phyloP scores from a whole-genome alignment of 169 alveolate species.

The Eimeria brunetti region DNA sequence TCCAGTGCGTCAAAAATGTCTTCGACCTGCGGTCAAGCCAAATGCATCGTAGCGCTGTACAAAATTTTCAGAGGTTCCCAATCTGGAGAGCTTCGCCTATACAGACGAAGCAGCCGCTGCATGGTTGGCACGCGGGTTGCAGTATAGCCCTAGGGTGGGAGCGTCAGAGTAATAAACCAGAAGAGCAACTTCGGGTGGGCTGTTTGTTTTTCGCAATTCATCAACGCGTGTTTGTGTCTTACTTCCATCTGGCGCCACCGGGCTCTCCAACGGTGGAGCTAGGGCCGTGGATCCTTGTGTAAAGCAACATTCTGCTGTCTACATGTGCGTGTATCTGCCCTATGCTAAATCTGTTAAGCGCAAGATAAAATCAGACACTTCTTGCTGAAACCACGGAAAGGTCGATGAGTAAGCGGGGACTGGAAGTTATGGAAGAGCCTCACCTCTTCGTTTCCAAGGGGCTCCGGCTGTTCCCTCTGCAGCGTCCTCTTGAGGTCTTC shows the following conservation, averaged over 20 bases:
- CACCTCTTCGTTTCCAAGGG: conserved; percentile 63
- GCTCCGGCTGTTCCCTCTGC: conserved; percentile 69
- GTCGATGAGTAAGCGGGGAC: background rate
- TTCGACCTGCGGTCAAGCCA: conserved; percentile 26
- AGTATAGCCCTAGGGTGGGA: background rate
- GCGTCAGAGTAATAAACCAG: background rate
- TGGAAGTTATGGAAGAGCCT: background rate
- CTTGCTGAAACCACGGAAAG: background rate
- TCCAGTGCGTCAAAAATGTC: conserved; percentile 62
- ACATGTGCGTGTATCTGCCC: background rate
- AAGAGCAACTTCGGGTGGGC: background rate
- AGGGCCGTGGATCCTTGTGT: background rate
- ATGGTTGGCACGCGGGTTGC: background rate
- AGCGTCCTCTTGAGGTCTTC: conserved; percentile 54
- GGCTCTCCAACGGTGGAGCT: background rate
- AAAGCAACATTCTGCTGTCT: background rate
- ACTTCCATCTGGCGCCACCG: background rate
- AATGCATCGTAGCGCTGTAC: background rate
- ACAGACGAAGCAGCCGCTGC: background rate
- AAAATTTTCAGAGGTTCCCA: background rate
- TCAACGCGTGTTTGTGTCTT: background rate
- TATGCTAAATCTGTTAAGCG: background rate
- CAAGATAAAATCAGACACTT: background rate
- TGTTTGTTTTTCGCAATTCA: background rate
- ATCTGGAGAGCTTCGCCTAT: background rate